Base-by-base conservation (phyloP, 495 filamentous ascomycete species). In the Podospora bellae-mahoneyi region DNA sequence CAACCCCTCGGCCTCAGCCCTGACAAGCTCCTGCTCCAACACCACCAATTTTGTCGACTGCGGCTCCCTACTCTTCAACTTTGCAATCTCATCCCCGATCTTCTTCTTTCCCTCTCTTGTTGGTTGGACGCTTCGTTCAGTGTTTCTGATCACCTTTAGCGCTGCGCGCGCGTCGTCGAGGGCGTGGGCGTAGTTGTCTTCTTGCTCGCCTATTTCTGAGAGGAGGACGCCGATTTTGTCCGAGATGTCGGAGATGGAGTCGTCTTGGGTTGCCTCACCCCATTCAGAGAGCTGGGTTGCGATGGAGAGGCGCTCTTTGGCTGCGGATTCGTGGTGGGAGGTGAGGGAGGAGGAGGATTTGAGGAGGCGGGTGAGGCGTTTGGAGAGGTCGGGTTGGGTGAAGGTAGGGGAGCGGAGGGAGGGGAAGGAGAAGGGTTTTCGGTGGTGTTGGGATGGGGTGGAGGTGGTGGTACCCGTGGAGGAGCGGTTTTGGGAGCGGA, bases 181-280 rank as follows among this genome's bases (percentile, higher is more conserved):
- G 58, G 90, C 90, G 78, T 91, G 88, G 19, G 93, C 93, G 78
- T 92, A 97, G 48, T 83, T 70, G 69, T 97, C 93, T 74, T 98
- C 95, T 79, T 96, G 93, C 74, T 95, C 91, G 53, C 93, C 95
- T 44, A 99, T 84, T 81, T 97, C 95, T 0, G 89, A 88, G 62
- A 99, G 81, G 73, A 99, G 81, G 39, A 98, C 95, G 34, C 92
- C 96, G 56, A 99, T 80, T 81, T 98, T 98, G 81, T 98, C 96
- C 67, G 90, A 90, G 66, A 99, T 85, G 76, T 97, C 94, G 9
- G 87, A 91, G 72, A 99, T 80, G 53, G 89, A 88, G 60, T 95
- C 93, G 75, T 99, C 95, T 4, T 84, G 83, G 3, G 93, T 95
- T 56, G 89, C 85, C 77, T 97, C 93, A 64, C 95, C 96, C 96